Base-by-base conservation (phyloP, 768 basidiomycete genomes). In the Tylopilus cervinicoccineus region DNA sequence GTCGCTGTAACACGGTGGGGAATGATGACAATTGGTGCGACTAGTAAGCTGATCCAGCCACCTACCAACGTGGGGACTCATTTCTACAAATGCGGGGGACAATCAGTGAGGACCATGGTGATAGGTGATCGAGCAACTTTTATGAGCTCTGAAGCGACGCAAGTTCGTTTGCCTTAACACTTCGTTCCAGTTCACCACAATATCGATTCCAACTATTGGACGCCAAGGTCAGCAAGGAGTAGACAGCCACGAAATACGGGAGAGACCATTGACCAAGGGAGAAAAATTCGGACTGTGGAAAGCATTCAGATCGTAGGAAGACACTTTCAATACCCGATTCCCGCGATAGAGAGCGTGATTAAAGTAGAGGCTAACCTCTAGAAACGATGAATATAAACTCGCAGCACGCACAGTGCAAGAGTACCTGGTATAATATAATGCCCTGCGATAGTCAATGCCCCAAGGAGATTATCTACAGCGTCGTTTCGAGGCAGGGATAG, bases 401-500 rank as follows among this genome's bases (percentile, higher is more conserved):
- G 11, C 14, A 27, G 14, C 3, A 28, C 4, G n/a, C 40, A 39
- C 9, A 19, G 24, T 45, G 31, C 2, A 49, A 47, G 57, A 48
- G 16, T 69, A 87, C 90, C 93, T 62, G 94, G 93, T 45, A 97
- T 93, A 52, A 88, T 87, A 60, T 83, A 94, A 58, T 90, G 85
- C 2, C 94, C 93, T 14, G 93, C 93, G 43, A 95, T 85, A 14
- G 86, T 83, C 28, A 97, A 71, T 4, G 91, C 88, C 8, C 91
- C 93, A 63, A 96, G 81, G 10, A 96, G 71, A 63, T 96, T 97
- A 56, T 95, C 94, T 6, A 93, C 83, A 8, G 93, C 92, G 64
- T 97, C 93, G 57, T 94, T 96, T n/a, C 92, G 79, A 38, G 94
- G 72, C 61, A 93, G 87, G 2, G 88, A 92, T 28, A 93, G 72